These are phyloP conservation scores for Monascus ruber DNA, from an alignment of 2,329 filamentous ascomycete species.

Conservation along the genomic window DNA sequence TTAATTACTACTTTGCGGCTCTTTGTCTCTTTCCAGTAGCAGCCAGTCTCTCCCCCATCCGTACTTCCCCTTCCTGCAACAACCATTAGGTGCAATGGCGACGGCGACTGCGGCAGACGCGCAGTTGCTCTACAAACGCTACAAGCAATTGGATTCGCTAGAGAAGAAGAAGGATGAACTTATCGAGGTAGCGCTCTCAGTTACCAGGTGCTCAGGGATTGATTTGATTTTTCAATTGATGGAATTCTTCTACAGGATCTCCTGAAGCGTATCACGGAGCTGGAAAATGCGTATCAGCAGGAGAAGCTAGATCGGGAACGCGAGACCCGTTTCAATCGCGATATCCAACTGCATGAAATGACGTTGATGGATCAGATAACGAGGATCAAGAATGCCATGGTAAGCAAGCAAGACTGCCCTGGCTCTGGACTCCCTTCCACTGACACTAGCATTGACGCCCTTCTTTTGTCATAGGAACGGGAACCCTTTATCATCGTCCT, in stretches of 20 bases:
- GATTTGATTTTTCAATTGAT: not conserved
- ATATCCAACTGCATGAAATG: constrained; percentile 37
- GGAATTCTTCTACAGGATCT: constrained; percentile 28
- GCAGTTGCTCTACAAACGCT: constrained; percentile 29
- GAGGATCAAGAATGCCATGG: constrained; percentile 35
- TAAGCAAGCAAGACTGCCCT: constrained; percentile 11
- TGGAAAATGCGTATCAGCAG: constrained; percentile 33
- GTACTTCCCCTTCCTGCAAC: no score
- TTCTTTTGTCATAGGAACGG: constrained; percentile 27
- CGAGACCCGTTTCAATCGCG: constrained; percentile 37
- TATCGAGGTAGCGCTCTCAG: constrained; percentile 30
- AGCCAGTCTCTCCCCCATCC: no score
- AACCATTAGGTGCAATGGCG: not conserved
- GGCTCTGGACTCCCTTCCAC: no score
- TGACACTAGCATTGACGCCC: no score
- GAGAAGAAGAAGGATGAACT: constrained; percentile 38
- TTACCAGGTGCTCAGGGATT: not conserved
- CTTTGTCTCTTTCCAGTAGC: not conserved
- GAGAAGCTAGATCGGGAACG: constrained; percentile 37
- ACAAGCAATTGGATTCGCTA: constrained; percentile 31
- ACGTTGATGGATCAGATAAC: constrained; percentile 37
- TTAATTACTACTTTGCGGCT: no score
- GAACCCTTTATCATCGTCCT: constrained; percentile 45
- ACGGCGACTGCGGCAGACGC: constrained; percentile 15
- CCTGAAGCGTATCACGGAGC: constrained; percentile 31